phyloP scores from a whole-genome alignment of 2,329 filamentous ascomycete species.

The Arthroderma sp. region DNA sequence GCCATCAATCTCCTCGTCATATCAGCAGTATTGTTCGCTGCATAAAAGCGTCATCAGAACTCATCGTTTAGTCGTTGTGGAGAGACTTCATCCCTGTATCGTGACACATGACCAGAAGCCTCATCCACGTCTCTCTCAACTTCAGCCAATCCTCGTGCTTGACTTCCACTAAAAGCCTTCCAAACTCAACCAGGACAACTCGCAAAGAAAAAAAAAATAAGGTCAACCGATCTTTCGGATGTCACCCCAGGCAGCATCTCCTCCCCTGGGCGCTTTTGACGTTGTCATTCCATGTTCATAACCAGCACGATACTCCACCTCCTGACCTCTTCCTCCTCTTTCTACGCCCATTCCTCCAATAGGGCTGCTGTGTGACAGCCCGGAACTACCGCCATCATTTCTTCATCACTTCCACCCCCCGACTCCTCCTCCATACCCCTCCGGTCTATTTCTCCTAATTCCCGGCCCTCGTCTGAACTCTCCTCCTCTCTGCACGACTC shows the following conservation, averaged over 20 bases:
- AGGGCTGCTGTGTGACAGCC: conserved; percentile 67
- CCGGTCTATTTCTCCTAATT: conserved; percentile 47
- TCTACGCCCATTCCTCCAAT: conserved; percentile 1
- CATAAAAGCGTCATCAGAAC: too few relatives aligned
- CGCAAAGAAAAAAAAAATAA: too few relatives aligned
- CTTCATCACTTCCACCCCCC: conserved; percentile 53
- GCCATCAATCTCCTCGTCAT: too few relatives aligned
- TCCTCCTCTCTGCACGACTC: conserved; percentile 26
- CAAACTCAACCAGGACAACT: too few relatives aligned
- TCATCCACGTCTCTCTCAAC: too few relatives aligned
- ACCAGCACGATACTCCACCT: not conserved
- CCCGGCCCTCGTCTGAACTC: conserved; percentile 23
- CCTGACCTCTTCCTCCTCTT: not conserved
- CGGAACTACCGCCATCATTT: conserved; percentile 66
- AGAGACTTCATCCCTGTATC: too few relatives aligned
- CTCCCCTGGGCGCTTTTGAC: not conserved
- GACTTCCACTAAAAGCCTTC: too few relatives aligned
- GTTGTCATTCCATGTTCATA: not conserved
- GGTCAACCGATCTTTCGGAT: not conserved
- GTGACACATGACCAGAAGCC: too few relatives aligned
- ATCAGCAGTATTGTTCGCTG: too few relatives aligned
- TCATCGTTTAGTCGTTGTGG: too few relatives aligned
- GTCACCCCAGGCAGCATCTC: not conserved
- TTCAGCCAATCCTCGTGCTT: too few relatives aligned
- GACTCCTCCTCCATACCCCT: conserved; percentile 65